phyloP scores from a whole-genome alignment of 352 stramenopile species.

The Plasmopara muralis region DNA sequence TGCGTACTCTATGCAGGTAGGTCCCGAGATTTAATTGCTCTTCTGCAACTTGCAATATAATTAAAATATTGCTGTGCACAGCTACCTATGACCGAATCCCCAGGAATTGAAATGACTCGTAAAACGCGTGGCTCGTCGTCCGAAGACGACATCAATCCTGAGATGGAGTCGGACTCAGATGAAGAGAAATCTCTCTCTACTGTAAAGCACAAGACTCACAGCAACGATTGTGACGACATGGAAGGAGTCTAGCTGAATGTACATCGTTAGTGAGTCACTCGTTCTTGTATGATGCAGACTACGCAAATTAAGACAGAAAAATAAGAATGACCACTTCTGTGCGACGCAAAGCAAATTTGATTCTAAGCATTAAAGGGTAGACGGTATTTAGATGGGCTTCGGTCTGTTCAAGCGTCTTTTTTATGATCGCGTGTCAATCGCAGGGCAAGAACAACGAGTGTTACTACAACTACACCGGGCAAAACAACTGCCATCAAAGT shows the following conservation, averaged over 20 bases:
- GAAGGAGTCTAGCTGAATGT: slow-evolving; percentile 32
- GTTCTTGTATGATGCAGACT: slow-evolving; percentile 14
- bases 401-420: slow-evolving; percentile 47
- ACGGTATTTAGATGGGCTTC: slow-evolving; percentile 8
- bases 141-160: slow-evolving; percentile 46
- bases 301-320: neutral
- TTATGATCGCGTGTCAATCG: slow-evolving; percentile 65
- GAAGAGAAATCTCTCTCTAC: slow-evolving; percentile 44
- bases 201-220: slow-evolving; percentile 39
- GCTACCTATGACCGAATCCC: slow-evolving; percentile 65
- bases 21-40: neutral
- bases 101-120: slow-evolving; percentile 55
- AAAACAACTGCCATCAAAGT: slow-evolving; percentile 38
- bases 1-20: slow-evolving; percentile 79
- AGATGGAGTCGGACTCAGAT: slow-evolving; percentile 57
- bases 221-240: slow-evolving; percentile 39
- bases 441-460: slow-evolving; percentile 42
- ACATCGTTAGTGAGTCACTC: slow-evolving; percentile 4
- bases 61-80: slow-evolving; percentile 11
- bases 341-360: neutral
- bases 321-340: too few species aligned
- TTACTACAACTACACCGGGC: slow-evolving; percentile 43
- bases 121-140: slow-evolving; percentile 44
- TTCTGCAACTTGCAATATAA: too few species aligned
- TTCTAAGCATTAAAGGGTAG: slow-evolving; percentile 1